These are phyloP conservation scores for Pseudogymnoascus sp. DNA, from an alignment of 2,329 filamentous ascomycete genomes.

Conservation along the genomic window DNA sequence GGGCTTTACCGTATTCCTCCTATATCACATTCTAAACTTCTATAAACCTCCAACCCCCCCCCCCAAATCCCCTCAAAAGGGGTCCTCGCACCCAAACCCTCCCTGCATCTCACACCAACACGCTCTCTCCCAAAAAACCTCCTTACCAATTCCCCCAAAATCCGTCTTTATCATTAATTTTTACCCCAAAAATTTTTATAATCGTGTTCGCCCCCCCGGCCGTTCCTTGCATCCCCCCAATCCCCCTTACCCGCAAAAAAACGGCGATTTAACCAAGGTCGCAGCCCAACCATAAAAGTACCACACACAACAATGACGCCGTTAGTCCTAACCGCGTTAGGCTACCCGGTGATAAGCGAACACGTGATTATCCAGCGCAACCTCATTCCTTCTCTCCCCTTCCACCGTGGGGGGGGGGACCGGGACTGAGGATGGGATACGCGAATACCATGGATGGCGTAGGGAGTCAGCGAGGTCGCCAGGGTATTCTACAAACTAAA, in stretches of 20 bases:
- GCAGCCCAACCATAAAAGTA: neutral
- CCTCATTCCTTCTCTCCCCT: neutral
- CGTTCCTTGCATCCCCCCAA: neutral
- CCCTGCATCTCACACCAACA: neutral
- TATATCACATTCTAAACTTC: neutral
- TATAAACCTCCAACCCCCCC: neutral
- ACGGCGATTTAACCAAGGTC: neutral
- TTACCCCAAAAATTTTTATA: neutral
- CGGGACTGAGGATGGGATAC: too few relatives aligned
- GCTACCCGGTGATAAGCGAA: neutral
- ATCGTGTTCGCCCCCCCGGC: neutral
- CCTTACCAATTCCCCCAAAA: neutral
- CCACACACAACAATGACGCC: neutral
- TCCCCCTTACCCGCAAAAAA: neutral
- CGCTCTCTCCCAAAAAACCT: neutral
- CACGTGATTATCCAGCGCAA: neutral
- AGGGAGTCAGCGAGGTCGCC: too few relatives aligned
- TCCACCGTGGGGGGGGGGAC: neutral
- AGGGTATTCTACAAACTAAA: too few relatives aligned
- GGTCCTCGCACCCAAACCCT: neutral
- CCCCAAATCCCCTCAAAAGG: neutral
- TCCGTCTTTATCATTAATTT: neutral
- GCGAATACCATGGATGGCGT: too few relatives aligned
- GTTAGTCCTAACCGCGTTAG: neutral
- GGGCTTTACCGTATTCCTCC: neutral